Evolutionary conservation across 225 moss, liverwort and hornwort genomes (phyloP).

Genomic region (Rhytidiadelphus loreus): DNA sequence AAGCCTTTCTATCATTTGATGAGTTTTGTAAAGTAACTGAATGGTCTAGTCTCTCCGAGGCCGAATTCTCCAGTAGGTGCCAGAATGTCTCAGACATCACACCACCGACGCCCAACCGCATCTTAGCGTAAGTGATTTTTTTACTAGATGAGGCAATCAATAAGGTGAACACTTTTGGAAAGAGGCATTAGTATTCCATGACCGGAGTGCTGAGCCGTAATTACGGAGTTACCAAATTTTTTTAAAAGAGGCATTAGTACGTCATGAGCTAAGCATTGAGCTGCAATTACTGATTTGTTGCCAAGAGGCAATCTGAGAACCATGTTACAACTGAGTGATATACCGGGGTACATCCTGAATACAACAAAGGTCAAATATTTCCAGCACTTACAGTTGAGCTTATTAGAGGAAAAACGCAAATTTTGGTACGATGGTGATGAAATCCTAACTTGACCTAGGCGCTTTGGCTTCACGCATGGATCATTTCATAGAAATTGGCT

Average conservation of each 20-base stretch:
- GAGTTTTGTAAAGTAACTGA: conserved; percentile 23
- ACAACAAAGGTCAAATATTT: background rate
- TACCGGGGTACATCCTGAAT: background rate
- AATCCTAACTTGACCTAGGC: background rate
- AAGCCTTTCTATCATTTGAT: conserved; percentile 17
- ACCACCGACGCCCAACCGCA: background rate
- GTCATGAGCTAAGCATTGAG: background rate
- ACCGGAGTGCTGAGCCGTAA: background rate
- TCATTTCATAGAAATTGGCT: background rate
- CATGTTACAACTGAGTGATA: background rate
- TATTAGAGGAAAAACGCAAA: too few species aligned
- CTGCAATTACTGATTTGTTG: background rate
- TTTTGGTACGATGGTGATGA: background rate
- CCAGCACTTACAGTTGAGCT: background rate
- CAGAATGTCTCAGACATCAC: background rate
- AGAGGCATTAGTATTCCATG: background rate
- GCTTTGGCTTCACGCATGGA: background rate
- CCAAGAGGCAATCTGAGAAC: background rate
- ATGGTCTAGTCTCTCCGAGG: conserved; percentile 23
- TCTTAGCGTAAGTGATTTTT: background rate
- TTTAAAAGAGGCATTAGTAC: background rate
- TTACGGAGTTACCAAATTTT: too few species aligned
- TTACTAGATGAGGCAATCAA: background rate
- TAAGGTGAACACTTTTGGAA: background rate
- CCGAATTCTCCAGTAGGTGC: conserved; percentile 6